Base-by-base conservation (phyloP, 73 alveolate genomes). In the Paraurostyla sp. region DNA sequence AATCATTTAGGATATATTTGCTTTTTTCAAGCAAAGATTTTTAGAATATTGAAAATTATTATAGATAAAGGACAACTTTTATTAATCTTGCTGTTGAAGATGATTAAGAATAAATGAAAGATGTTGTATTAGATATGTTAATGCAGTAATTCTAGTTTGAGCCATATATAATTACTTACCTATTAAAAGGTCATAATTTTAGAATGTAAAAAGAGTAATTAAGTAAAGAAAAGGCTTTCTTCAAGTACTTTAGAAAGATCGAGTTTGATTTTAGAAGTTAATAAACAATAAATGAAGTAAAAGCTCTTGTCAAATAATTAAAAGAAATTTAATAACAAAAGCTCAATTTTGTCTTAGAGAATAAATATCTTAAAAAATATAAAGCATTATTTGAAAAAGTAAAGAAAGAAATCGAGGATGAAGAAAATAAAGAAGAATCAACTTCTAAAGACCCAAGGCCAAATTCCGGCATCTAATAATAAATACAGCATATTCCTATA, bases 131-230 rank as follows among this genome's bases (percentile, higher is more conserved):
- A 22, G 82, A 65, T 30, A 35, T 65, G 15, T 40, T 65, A 40
- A 65, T 65, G 82, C 38, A 65, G 42, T 65, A 65, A 22, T 65
- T 65, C 25, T 65, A 65, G 58, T 65, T 65, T 65, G 82, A 65
- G 23, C 82, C 82, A 32, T 65, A 65, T 38, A 13, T 65, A 13
- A 65, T 65, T 15, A 65, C 50, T 65, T 65, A 65, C 41, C 23
- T 65, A 30, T 38, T 65, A 32, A 65, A 65, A 65, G 82, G 82
- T 7, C 82, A 65, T 65, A 65, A 65, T 65, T 65, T 22, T 38
- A 65, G 82, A 65, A 65, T 65, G 16, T 38, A 65, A 38, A 32
- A 22, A 38, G 82, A 65, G 23, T 22, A 65, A 40, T 22, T 65
- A 15, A 65, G 41, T 38, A 65, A 36, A 65, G 82, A 65, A 22